A percentile compares a stretch with the other conserved stretches of the same genome.
These are phyloP conservation scores for Ustilago tritici DNA, from an alignment of 1,284 basidiomycete species.

Conservation along the genomic window DNA sequence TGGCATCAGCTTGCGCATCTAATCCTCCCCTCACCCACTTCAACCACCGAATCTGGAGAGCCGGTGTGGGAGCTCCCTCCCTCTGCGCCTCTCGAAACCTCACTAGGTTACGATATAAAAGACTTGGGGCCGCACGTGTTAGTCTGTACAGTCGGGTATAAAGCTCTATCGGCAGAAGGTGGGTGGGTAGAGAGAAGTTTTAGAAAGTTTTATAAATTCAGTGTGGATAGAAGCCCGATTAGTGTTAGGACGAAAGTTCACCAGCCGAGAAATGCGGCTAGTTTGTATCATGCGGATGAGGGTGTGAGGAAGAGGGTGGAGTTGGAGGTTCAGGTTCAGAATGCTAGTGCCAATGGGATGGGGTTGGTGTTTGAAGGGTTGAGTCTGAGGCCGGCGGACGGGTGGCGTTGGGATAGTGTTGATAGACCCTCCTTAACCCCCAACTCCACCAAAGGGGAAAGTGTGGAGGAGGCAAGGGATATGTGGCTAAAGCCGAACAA, in stretches of 20 bases:
- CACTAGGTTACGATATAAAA: conserved; percentile 63
- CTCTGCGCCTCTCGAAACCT: conserved; percentile 41
- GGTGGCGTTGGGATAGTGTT: conserved; percentile 37
- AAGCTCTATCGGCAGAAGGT: background rate
- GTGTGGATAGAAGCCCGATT: conserved; percentile 52
- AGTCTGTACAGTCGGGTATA: conserved; percentile 65
- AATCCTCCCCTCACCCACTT: conserved; percentile 24
- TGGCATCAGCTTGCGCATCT: conserved; percentile 39
- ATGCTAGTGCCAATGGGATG: conserved; percentile 38
- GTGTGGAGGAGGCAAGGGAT: conserved; percentile 9
- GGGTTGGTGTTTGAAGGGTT: conserved; percentile 54
- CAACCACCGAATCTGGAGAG: conserved; percentile 8
- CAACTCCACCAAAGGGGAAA: background rate
- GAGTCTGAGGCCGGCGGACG: conserved; percentile 37
- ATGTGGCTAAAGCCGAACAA: conserved; percentile 27
- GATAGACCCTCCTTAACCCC: conserved; percentile 26
- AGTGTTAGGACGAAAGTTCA: conserved; percentile 67
- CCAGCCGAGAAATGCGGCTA: conserved; percentile 34
- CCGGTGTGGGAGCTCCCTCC: conserved; percentile 25
- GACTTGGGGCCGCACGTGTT: conserved; percentile 65
- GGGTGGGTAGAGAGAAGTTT: conserved; percentile 51
- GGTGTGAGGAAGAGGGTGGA: conserved; percentile 48
- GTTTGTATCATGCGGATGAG: conserved; percentile 38
- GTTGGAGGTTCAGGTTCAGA: conserved; percentile 68
- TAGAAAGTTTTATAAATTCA: conserved; percentile 66